Base-by-base conservation (phyloP, 176 grass and related monocot species). In the Phoenix roebelenii region DNA sequence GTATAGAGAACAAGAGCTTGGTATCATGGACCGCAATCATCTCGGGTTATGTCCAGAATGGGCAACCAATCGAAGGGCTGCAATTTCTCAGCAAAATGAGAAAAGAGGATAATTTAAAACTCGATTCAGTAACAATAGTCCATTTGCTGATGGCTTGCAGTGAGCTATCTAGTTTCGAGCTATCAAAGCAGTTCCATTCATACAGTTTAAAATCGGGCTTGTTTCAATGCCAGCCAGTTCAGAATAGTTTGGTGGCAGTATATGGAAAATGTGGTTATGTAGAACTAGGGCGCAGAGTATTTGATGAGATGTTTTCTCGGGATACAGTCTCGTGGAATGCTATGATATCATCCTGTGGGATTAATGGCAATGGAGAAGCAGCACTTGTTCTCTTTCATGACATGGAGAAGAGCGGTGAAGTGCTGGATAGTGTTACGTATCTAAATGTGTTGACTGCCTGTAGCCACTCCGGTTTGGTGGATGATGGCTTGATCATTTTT, bases 11-110 rank as follows among this genome's bases (percentile, higher is more conserved):
- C 22, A 90, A 86, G 73, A 86, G 73, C 64, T 71, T 83, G 71
- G 79, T 90, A 79, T 80, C 87, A 64, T 86, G 87, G 87, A 90
- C 82, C 18, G 76, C 69, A 61, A 86, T 86, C 63, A 80, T 86
- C 10, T 76, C 87, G 44, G 75, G 75, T 18, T 90, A 70, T 69
- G 28, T 83, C 70, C 74, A 82, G 76, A 83, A 58, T 79, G 75
- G 82, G 67, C 73, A 67, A 59, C 44, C 72, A 24, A 66, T 71
- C 61, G 75, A 86, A 72, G 87, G 87, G 58, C 74, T 86, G 63
- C 25, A 71, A 60, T 57, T 86, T 51, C 74, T 86, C 77, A 18
- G 65, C 55, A 67, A 80, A 62, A 82, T 90, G 79, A 83, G 87
- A 59, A 71, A 5, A 66, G 68, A 67, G 70, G 39, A 64, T 72